Evolutionary conservation across 257 asterid species (phyloP), one percentile per base, ranked within the genome.

Genomic region (Capsicum chinense): DNA sequence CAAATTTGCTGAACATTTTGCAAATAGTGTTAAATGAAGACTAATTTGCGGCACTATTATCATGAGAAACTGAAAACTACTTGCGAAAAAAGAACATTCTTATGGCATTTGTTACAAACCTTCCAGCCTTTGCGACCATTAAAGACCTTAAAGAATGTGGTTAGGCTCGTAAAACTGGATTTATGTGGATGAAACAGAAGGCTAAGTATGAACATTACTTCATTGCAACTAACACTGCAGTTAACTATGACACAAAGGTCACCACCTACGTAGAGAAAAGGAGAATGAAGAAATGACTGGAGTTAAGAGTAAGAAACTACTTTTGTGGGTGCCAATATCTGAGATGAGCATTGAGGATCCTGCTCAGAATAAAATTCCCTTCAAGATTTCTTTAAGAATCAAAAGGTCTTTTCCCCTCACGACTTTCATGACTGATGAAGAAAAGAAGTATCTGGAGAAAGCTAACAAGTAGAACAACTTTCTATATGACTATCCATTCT

Each of bases 251-350:
- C 10, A 64, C 73, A 0, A 98, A 97, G 86, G 99, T 95, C 84
- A 97, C 98, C 2, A 95, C 97, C 0, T 93, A 86, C 3, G 86
- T 97, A 59, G 98, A 93, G 91, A 95, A 93, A 88, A 92, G 88
- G 6, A 97, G 88, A 94, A 97, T 97, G 99, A 91, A 92, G 90
- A 97, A 89, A 97, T 95, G 97, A 95, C 90, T 14, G 99, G 99
- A 9, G 88, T 95, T 79, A 97, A 93, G 94, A 93, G 97, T 79
- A 97, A 92, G 80, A 98, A 97, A 69, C 83, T 97, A 4, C 89
- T 97, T n/a, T 9, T 97, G 21, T 97, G 99, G 99, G 95, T 97
- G 83, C 98, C 99, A 0, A 91, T 95, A 7, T 95, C 90, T 78
- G 99, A 97, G 80, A 95, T 97, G 98, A 93, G 97, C 89, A 83